Evolutionary conservation across 2,329 filamentous ascomycete genomes (phyloP), one percentile per base, ranked within the genome.

Genomic region (Penicillium sp.): DNA sequence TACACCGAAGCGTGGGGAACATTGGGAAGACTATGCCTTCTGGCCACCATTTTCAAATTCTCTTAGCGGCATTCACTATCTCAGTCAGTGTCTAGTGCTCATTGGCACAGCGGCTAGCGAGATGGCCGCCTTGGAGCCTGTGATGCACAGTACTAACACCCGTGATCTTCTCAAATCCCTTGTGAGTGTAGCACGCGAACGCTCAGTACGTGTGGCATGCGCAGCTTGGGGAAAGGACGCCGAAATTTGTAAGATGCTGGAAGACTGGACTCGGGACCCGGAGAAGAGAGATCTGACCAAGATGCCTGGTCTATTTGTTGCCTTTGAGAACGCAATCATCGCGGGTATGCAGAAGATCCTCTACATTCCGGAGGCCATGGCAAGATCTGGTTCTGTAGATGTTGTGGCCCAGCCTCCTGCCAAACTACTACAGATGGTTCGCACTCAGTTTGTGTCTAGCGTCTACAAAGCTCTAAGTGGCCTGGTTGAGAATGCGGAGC

Each of bases 401-500:
- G 89, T 98, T 55, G 83, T 97, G 49, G 79, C 85, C 22, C 85
- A 91, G 17, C 94, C 93, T 5, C 84, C 88, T 32, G 77, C 84
- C 7, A 98, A 97, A 68, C 74, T 96, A 38, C 75, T 97, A 37
- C 87, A 95, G 66, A 88, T 90, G 80, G 88, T 97, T 15, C 81
- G 90, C 56, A 85, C 83, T 56, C 88, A 95, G 64, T 98, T 98
- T 63, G 89, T 95, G 15, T 89, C 85, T 6, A 95, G 90, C 51
- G 73, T 98, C 37, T 97, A 97, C 70, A 95, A 95, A 67, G 88
- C 88, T 6, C 72, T 98, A 34, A 94, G 87, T 61, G 93, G 91
- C 21, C 91, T 98, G 82, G 89, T 98, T 1, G 91, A 97, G 70
- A 97, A 95, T 68, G 91, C 93, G 3, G 89, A 97, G 70, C 82